Evolutionary conservation across 2,329 filamentous ascomycete species (phyloP).

Genomic region (Fusarium pseudocircinatum): DNA sequence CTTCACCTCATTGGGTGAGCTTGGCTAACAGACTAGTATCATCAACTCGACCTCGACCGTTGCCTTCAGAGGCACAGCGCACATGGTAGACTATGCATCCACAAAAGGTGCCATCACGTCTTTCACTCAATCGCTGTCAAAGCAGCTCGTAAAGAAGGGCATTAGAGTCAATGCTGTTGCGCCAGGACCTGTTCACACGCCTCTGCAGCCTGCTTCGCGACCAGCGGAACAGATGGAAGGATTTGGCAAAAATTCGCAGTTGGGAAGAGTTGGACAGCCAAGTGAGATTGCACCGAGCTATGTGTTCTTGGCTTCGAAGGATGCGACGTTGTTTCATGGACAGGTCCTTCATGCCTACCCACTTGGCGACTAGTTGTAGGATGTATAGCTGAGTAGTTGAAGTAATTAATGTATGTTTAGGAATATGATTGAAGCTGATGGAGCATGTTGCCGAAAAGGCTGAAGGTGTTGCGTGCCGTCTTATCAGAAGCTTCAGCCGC

Average conservation of each 20-base stretch:
- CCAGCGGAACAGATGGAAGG: slow-evolving; percentile 57
- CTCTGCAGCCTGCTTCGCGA: slow-evolving; percentile 54
- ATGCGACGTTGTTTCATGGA: slow-evolving; percentile 52
- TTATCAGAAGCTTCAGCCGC: neutral
- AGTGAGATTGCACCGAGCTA: slow-evolving; percentile 55
- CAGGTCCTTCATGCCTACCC: slow-evolving; percentile 54
- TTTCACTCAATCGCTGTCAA: slow-evolving; percentile 63
- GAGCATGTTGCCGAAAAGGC: rapidly evolving
- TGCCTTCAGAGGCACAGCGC: slow-evolving; percentile 61
- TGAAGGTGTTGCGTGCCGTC: rapidly evolving
- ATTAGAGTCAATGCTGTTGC: slow-evolving; percentile 64
- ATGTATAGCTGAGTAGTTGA: neutral
- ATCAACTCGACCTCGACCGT: slow-evolving; percentile 66
- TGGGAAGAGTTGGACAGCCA: slow-evolving; percentile 55
- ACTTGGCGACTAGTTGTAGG: slow-evolving; percentile 46
- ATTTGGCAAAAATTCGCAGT: slow-evolving; percentile 51
- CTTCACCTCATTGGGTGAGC: neutral
- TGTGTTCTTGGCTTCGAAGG: slow-evolving; percentile 53
- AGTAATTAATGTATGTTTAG: neutral
- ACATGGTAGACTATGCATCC: slow-evolving; percentile 64
- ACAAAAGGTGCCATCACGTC: slow-evolving; percentile 68
- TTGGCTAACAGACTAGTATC: slow-evolving; percentile 50
- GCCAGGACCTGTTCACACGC: slow-evolving; percentile 56
- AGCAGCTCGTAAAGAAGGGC: slow-evolving; percentile 63
- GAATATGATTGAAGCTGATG: neutral